phyloP scores from a whole-genome alignment of 2,329 filamentous ascomycete species.

The Verticillium klebahnii region DNA sequence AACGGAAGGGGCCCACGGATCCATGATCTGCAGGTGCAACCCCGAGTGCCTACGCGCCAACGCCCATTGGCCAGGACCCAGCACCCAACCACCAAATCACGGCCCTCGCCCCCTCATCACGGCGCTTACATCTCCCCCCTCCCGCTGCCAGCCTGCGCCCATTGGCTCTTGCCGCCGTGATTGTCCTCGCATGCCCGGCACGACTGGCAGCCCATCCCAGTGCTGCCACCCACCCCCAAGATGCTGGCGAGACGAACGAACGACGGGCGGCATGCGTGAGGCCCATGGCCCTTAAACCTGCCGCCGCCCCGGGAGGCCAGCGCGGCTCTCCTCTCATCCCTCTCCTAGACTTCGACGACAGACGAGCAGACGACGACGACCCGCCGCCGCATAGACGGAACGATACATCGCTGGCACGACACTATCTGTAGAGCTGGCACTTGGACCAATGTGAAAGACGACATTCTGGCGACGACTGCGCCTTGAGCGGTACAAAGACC shows the following conservation, averaged over 20 bases:
- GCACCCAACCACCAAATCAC: slow-evolving; percentile 1
- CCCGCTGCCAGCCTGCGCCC: slow-evolving; percentile 2
- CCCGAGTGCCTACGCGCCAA: not conserved
- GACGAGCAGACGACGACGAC: slow-evolving; percentile 1
- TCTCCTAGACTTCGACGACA: slow-evolving; percentile 1
- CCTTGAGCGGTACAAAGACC: not conserved
- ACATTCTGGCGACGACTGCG: not conserved
- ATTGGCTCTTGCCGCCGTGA: slow-evolving; percentile 12
- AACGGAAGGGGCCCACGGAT: not conserved
- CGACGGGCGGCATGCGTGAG: not conserved
- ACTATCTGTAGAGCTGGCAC: not conserved
- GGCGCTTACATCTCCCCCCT: slow-evolving; percentile 11
- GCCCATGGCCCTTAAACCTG: slow-evolving; percentile 13
- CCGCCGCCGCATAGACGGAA: slow-evolving; percentile 1
- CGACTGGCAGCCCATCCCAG: slow-evolving; percentile 11
- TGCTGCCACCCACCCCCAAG: slow-evolving; percentile 3
- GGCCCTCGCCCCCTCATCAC: slow-evolving; percentile 6
- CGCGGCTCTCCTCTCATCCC: slow-evolving; percentile 1
- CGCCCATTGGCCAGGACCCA: slow-evolving; percentile 5
- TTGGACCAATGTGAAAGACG: slow-evolving; percentile 1
- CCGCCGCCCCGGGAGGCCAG: slow-evolving; percentile 4
- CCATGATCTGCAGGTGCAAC: not conserved
- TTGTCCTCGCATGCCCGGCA: slow-evolving; percentile 7
- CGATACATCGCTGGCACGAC: not conserved
- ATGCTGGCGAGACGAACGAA: slow-evolving; percentile 6